Evolutionary conservation across 495 filamentous ascomycete genomes (phyloP), one percentile per base, ranked within the genome.

Genomic region (Xeromyces bisporus): DNA sequence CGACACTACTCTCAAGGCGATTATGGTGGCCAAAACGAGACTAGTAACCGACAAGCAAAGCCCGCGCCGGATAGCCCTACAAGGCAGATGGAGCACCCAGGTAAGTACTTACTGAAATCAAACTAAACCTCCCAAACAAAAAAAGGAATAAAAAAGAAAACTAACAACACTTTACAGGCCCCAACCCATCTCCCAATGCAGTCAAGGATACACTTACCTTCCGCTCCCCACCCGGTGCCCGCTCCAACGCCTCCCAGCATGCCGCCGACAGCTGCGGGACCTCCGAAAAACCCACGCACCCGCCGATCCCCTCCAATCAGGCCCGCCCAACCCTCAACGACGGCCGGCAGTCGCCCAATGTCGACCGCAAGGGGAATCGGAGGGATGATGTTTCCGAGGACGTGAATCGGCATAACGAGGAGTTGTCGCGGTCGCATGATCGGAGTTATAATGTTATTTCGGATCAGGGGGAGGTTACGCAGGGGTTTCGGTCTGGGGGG

Each of bases 331-430:
- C 55, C 10, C 47, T 62, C 6, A 40, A 29, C 10, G 48, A 52
- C 23, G 51, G 52, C 1, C 38, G 32, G 2, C 42, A 52, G 24
- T 53, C 55, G 0, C 46, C 46, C 3, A 45, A 56, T 18, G 34
- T 50, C 2, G 55, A 62, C 29, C 14, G 29, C 4, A 34, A 51
- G 3, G 58, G 58, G 0, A 44, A 51, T 3, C 14, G 28, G 8
- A 35, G 40, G 6, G 26, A 46, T 0, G 44, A 57, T 43, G 28
- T 56, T 3, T 55, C 56, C 1, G 37, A 49, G 21, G 58, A 60
- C 33, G 58, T 60, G 29, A 56, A 50, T 29, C 26, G 37, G 21
- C 58, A 60, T 35, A 62, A 60, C 23, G 35, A 37, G 24, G 58
- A 60, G 6, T 30, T 62, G 36, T 39, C 43, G 14, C 25, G 53